phyloP scores from a whole-genome alignment of 805 yeast species.

The Monosporozyma unispora region DNA sequence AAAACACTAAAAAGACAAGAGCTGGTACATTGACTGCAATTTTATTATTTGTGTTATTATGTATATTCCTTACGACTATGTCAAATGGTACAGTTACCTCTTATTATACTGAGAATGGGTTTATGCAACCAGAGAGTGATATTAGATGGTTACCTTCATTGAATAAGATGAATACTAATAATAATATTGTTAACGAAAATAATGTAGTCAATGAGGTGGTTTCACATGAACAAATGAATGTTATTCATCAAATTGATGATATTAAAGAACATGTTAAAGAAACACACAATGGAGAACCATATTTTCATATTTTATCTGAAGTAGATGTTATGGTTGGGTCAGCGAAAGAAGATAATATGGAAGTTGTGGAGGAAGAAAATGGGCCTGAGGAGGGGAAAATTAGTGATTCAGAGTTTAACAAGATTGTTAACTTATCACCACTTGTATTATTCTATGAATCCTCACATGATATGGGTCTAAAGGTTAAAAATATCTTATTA shows the following conservation, averaged over 20 bases:
- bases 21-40: neutral
- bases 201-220: neutral
- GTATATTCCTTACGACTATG: neutral
- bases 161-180: neutral
- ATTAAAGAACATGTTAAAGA: neutral
- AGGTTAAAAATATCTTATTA: conserved; percentile 51
- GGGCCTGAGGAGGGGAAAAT: neutral
- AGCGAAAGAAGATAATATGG: neutral
- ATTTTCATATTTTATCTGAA: neutral
- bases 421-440: conserved; percentile 53
- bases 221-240: neutral
- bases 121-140: neutral
- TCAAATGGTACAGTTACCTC: neutral
- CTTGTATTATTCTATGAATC: conserved; percentile 45
- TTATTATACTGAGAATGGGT: neutral
- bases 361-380: too few species aligned
- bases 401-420: conserved; percentile 28
- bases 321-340: neutral
- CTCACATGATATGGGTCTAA: conserved; percentile 31
- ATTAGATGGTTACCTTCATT: neutral
- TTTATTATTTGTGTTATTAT: neutral
- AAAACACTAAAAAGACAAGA: neutral
- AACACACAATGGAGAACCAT: neutral
- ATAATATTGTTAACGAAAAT: neutral
- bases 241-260: neutral